Percentiles rank a stretch among this genome's conserved stretches.
phyloP scores from a whole-genome alignment of 306 rosid species.

The Sesbania bispinosa region DNA sequence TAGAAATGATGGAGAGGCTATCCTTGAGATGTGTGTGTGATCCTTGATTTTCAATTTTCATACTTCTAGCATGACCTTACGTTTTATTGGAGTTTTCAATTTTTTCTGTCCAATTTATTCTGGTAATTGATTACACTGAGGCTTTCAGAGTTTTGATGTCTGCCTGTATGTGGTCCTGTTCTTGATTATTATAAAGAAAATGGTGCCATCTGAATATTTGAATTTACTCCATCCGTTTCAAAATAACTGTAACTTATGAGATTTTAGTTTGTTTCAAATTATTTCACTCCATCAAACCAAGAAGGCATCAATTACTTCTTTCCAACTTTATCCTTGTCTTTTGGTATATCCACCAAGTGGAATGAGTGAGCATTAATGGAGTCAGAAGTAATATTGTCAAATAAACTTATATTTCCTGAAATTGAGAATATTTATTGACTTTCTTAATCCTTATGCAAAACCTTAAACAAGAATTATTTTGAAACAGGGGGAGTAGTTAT shows the following conservation, averaged over 20 bases:
- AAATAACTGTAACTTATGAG: too few species aligned
- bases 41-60: neutral
- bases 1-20: neutral
- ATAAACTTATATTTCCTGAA: neutral
- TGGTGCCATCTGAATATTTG: neutral
- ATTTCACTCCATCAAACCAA: too few species aligned
- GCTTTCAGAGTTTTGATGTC: neutral
- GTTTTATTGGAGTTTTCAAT: neutral
- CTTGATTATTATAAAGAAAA: neutral
- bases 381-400: neutral
- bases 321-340: too few species aligned
- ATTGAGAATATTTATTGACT: neutral
- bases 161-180: neutral
- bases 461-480: neutral
- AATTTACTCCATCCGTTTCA: neutral
- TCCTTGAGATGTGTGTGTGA: neutral
- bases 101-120: neutral
- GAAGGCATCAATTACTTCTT: too few species aligned
- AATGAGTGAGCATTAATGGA: too few species aligned
- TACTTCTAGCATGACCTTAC: neutral
- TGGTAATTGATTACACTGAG: neutral
- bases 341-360: neutral
- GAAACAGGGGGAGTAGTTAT: neutral
- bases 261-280: too few species aligned
- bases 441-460: neutral